These are phyloP conservation scores for Pestalotiopsis sp. DNA, from an alignment of 2,329 filamentous ascomycete genomes.

Conservation along the genomic window DNA sequence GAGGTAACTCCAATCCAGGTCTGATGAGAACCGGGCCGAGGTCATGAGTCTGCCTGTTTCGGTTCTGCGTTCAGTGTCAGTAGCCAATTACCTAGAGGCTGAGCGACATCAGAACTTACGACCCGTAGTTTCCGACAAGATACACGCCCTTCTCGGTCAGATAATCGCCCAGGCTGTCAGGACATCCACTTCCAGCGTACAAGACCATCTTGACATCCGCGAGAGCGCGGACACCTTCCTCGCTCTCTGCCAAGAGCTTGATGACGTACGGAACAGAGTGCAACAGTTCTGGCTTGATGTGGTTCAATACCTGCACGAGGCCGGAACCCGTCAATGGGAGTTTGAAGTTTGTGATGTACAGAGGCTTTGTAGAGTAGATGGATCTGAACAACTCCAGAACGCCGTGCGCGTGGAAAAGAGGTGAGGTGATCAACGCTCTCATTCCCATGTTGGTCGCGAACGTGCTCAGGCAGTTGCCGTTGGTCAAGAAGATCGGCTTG, in stretches of 20 bases:
- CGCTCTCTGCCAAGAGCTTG: constrained; percentile 57
- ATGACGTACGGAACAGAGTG: constrained; percentile 60
- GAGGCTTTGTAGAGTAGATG: constrained; percentile 45
- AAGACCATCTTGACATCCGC: constrained; percentile 46
- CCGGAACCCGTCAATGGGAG: constrained; percentile 50
- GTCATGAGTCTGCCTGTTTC: constrained; percentile 62
- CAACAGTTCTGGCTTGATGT: constrained; percentile 48
- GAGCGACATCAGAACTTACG: constrained; percentile 30
- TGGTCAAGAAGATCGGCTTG: neutral
- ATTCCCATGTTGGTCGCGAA: constrained; percentile 45
- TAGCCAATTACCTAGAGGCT: neutral
- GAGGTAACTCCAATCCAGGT: constrained; percentile 60
- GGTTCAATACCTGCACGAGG: constrained; percentile 42
- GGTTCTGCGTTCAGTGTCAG: constrained; percentile 38
- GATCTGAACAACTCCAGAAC: constrained; percentile 50
- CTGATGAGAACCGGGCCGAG: constrained; percentile 49
- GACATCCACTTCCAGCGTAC: constrained; percentile 54
- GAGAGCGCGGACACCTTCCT: constrained; percentile 49
- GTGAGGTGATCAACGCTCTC: constrained; percentile 47
- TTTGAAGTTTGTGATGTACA: constrained; percentile 50
- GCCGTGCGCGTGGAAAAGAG: constrained; percentile 55
- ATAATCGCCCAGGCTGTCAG: constrained; percentile 53
- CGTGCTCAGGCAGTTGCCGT: constrained; percentile 40
- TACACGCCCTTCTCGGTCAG: constrained; percentile 51
- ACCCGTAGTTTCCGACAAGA: constrained; percentile 52